A percentile compares a stretch with the other conserved stretches of the same genome.
These are phyloP conservation scores for Phytophthora meadii DNA, from an alignment of 352 stramenopile species.

Conservation along the genomic window DNA sequence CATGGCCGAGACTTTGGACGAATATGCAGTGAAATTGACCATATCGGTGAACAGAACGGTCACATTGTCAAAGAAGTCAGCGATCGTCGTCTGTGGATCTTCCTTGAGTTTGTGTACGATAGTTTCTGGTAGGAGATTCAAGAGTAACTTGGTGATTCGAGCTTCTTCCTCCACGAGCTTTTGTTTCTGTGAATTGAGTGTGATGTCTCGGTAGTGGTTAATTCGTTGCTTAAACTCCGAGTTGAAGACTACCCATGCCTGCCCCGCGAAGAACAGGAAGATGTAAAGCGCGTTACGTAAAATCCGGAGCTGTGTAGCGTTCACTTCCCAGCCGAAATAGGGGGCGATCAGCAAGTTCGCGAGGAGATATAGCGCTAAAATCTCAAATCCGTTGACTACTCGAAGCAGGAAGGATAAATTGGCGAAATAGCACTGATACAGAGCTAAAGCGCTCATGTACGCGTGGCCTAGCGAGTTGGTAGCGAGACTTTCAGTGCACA, in stretches of 20 bases:
- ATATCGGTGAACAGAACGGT: conserved; percentile 90
- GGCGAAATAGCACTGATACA: conserved; percentile 88
- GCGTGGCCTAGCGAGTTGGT: conserved; percentile 77
- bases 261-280: conserved; percentile 79
- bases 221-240: conserved; percentile 90
- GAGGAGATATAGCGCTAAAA: conserved; percentile 69
- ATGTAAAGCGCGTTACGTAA: conserved; percentile 83
- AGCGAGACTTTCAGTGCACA: conserved; percentile 70
- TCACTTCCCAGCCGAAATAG: conserved; percentile 41
- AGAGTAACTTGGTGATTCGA: conserved; percentile 78
- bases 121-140: conserved; percentile 82
- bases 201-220: conserved; percentile 87
- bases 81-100: conserved; percentile 77
- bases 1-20: conserved; percentile 81
- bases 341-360: conserved; percentile 69
- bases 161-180: conserved; percentile 85
- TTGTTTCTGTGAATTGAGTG: conserved; percentile 83
- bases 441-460: conserved; percentile 78
- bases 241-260: conserved; percentile 88
- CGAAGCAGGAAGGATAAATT: conserved; percentile 83
- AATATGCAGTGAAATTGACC: conserved; percentile 88
- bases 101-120: conserved; percentile 89
- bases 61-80: conserved; percentile 87
- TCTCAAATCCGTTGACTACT: conserved; percentile 59
- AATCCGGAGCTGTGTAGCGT: conserved; percentile 59